These are phyloP conservation scores for Neurospora sp. DNA, from an alignment of 495 filamentous ascomycete genomes.

Conservation along the genomic window DNA sequence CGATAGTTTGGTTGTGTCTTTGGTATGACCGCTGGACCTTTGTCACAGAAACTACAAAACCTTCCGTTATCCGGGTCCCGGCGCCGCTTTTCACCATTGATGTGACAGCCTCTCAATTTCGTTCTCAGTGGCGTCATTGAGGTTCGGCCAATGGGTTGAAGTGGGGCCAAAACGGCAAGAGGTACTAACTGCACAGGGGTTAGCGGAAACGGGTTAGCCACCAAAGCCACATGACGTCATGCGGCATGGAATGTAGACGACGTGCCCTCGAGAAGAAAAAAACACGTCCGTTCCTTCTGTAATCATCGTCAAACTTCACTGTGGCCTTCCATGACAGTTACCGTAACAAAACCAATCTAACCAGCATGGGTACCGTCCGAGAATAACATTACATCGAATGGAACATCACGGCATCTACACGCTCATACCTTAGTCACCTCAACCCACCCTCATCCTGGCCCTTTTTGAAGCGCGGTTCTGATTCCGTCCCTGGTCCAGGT, in stretches of 20 bases:
- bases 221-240: slow-evolving; percentile 7
- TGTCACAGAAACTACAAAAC: background rate
- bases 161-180: background rate
- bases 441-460: background rate
- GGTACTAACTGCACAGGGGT: background rate
- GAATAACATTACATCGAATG: background rate
- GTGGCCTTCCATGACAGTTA: background rate
- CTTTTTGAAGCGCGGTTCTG: background rate
- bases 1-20: background rate
- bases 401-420: background rate
- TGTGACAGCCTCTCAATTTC: background rate
- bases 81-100: background rate
- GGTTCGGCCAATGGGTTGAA: background rate
- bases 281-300: background rate
- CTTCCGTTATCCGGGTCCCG: background rate
- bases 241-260: background rate
- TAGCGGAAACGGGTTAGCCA: slow-evolving; percentile 3
- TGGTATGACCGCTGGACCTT: background rate
- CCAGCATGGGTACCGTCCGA: background rate
- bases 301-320: background rate
- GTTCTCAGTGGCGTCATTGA: background rate
- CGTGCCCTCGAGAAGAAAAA: background rate
- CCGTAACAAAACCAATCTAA: background rate
- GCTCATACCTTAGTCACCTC: background rate
- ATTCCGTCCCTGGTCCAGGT: background rate